These are phyloP conservation scores for Pneumocystis jirovecii DNA, from an alignment of 1,139 yeast species.

Conservation along the genomic window DNA sequence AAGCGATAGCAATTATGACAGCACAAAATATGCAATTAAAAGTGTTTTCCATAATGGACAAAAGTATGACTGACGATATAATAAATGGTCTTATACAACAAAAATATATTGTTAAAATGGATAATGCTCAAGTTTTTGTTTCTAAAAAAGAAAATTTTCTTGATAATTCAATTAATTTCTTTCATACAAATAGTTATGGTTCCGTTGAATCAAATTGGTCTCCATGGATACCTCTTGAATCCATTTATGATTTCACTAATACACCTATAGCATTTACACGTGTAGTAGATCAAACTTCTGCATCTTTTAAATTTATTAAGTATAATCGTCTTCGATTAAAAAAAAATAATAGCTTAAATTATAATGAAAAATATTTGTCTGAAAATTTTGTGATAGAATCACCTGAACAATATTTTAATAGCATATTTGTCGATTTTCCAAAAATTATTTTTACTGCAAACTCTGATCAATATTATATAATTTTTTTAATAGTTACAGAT, in stretches of 20 bases:
- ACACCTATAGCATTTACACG: conserved; percentile 39
- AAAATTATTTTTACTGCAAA: conserved; percentile 56
- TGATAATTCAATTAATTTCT: conserved; percentile 31
- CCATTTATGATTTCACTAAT: conserved; percentile 45
- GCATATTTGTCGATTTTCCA: conserved; percentile 49
- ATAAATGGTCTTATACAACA: conserved; percentile 45
- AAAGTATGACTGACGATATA: conserved; percentile 33
- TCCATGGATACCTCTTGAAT: conserved; percentile 34
- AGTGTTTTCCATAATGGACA: conserved; percentile 41
- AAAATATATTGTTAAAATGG: conserved; percentile 51
- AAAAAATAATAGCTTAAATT: conserved; percentile 16
- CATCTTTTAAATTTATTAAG: conserved; percentile 44
- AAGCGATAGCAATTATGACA: conserved; percentile 52
- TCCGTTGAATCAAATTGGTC: conserved; percentile 21
- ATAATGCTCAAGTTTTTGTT: conserved; percentile 59
- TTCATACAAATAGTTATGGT: conserved; percentile 28
- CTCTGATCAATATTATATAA: conserved; percentile 54
- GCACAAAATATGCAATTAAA: conserved; percentile 61
- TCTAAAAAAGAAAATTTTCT: conserved; percentile 36
- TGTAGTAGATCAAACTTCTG: conserved; percentile 48
- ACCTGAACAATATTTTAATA: conserved; percentile 26
- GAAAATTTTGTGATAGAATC: conserved; percentile 5
- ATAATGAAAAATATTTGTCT: conserved; percentile 13
- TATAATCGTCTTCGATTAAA: conserved; percentile 51
- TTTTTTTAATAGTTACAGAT: conserved; percentile 50